Evolutionary conservation across 2,329 filamentous ascomycete genomes (phyloP).

Genomic region (Verticillium isaacii): DNA sequence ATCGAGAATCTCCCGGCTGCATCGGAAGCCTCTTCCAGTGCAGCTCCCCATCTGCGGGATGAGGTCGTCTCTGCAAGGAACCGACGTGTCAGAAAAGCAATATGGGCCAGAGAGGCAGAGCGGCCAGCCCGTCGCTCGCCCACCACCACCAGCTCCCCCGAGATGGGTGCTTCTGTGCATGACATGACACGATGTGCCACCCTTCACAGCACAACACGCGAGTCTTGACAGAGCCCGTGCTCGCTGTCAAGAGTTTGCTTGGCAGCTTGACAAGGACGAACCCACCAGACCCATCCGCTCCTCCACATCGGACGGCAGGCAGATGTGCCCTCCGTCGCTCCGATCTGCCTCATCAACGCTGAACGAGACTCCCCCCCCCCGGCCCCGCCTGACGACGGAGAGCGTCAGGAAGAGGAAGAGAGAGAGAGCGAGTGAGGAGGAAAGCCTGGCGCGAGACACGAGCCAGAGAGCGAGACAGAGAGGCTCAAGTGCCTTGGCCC

Average conservation of each 20-base stretch:
- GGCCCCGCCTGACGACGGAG: not conserved
- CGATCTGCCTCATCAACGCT: not conserved
- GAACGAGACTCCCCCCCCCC: not conserved
- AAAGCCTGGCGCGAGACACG: not conserved
- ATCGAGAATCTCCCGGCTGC: slow-evolving; percentile 2
- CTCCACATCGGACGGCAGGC: not conserved
- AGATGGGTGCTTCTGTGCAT: not conserved
- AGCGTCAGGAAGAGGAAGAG: not conserved
- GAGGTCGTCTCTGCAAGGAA: slow-evolving; percentile 1
- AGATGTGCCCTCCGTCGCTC: not conserved
- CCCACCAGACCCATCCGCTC: not conserved
- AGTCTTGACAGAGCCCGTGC: not conserved
- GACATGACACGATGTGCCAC: not conserved
- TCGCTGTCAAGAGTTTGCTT: not conserved
- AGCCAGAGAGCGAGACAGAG: not conserved
- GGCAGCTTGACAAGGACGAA: not conserved
- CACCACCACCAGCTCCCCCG: not conserved
- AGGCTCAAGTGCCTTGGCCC: not conserved
- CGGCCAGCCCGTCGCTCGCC: not conserved
- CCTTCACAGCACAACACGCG: not conserved
- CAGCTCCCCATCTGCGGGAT: not conserved
- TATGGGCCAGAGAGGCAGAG: not conserved
- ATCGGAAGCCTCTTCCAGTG: not conserved
- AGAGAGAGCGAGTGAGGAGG: not conserved
- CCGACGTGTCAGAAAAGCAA: not conserved